Base-by-base conservation (phyloP, 495 filamentous ascomycete genomes). In the Aspergillus nanangensis region DNA sequence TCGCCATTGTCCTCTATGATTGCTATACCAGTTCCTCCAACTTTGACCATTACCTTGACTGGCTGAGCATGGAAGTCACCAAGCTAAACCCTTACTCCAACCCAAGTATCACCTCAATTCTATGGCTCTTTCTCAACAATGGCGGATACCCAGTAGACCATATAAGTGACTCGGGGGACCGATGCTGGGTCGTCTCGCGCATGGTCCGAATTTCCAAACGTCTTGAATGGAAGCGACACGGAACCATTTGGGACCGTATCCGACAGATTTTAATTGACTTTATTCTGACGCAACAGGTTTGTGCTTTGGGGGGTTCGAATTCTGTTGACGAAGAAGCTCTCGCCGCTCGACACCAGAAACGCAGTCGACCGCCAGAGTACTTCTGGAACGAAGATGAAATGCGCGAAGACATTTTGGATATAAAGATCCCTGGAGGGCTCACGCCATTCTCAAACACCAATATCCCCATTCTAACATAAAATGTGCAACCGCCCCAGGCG, bases 121-220 rank as follows among this genome's bases (percentile, higher is more conserved):
- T 62, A 3, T 62, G 58, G 58, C 22, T 62, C n/a, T 58, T 62
- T 32, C 47, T 58, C 8, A 53, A 52, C 34, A 54, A 62, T 22
- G 56, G 58, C 29, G 58, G 58, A 21, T 58, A 47, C 29, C 44
- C 57, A 13, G 35, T 11, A 11, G 46, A 38, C 17, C 37, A 55
- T 2, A 31, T 48, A 20, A 45, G 46, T 13, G 45, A 54, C 37
- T 32, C 47, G 1, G 52, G 56, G 19, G 55, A 51, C 24, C 34
- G 58, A 39, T 59, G 58, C 44, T 62, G 58, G 58, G 43, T 56
- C 13, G 58, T 62, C 3, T 62, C 58, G 1, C 58, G 58, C 8
- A 62, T 62, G 58, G 44, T 62, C 11, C 55, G 58, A 8, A 47
- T 58, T 19, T 50, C 52, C 37, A 62, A 62, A 35, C 58, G 49